Percentiles rank a stretch among this genome's conserved stretches.
phyloP scores from a whole-genome alignment of 1,284 basidiomycete genomes.

The Malassezia yamatoensis region DNA sequence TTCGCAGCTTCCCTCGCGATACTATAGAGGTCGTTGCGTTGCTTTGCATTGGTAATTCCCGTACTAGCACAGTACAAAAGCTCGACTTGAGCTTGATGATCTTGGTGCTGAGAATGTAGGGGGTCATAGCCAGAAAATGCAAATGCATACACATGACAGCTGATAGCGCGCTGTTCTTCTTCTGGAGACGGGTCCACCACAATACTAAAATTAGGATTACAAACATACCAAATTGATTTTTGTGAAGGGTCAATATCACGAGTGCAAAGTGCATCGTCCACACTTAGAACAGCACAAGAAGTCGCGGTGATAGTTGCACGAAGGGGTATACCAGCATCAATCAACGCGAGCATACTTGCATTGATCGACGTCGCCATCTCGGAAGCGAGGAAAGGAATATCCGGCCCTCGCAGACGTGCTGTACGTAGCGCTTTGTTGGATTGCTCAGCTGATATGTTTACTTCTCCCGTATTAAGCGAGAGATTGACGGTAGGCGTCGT shows the following conservation, averaged over 20 bases:
- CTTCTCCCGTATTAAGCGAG: background rate
- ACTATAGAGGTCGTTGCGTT: background rate
- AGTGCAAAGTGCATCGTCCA: slow-evolving; percentile 10
- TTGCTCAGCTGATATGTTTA: background rate
- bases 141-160: slow-evolving; percentile 37
- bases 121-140: slow-evolving; percentile 23
- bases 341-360: slow-evolving; percentile 51
- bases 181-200: slow-evolving; percentile 34
- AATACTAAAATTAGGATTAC: slow-evolving; percentile 18
- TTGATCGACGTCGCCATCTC: slow-evolving; percentile 54
- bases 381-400: slow-evolving; percentile 34
- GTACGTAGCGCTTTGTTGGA: background rate
- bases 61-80: slow-evolving; percentile 7
- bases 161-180: slow-evolving; percentile 29
- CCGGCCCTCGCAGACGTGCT: slow-evolving; percentile 34
- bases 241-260: background rate
- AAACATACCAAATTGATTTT: background rate
- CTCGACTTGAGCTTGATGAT: background rate
- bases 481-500: slow-evolving; percentile 8
- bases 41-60: background rate
- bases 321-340: slow-evolving; percentile 51
- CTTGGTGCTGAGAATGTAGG: background rate
- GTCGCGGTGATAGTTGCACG: slow-evolving; percentile 50
- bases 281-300: slow-evolving; percentile 47
- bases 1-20: background rate